Base-by-base conservation (phyloP, 169 alveolate genomes). In the Plasmodium vinckei region DNA sequence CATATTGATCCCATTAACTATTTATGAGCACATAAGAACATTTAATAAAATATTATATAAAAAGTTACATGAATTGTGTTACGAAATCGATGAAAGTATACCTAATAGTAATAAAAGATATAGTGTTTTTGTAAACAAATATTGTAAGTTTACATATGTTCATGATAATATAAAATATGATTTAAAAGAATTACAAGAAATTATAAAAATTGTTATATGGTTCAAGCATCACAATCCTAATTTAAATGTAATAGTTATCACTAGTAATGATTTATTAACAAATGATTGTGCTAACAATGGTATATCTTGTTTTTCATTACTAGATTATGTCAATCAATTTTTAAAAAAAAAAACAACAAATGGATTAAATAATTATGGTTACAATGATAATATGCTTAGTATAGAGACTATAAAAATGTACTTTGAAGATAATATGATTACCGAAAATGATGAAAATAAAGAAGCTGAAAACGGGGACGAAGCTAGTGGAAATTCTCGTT, bases 201-300 rank as follows among this genome's bases (percentile, higher is more conserved):
- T 82, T 10, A 67, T 82, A 51, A 82, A 82, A 53, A 68, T 82
- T 9, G 90, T 82, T 12, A 82, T 82, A 39, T 82, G 90, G 90
- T 19, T 82, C 13, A 82, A 67, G 51, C 90, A 82, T 39, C 90
- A 82, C 19, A 67, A 82, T 67, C 39, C 47, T 6, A 68, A 67
- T 13, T 46, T 68, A 4, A 49, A 82, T 13, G 19, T 82, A 39
- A 82, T 13, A 44, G 84, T 82, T 42, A 42, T 82, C 19, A 67
- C 54, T 82, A 68, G 53, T 68, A 82, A 82, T 56, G 27, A 15
- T 2, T 67, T 88, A 7, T 68, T 94, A 51, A 87, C 73, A 39
- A 92, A 88, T 42, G 94, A 94, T 59, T 86, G 92, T 61, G 6
- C 54, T 51, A 91, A 68, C 27, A 71, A 82, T 63, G 91, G 67